Base-by-base conservation (phyloP, 495 filamentous ascomycete species). In the Tuber brumale region DNA sequence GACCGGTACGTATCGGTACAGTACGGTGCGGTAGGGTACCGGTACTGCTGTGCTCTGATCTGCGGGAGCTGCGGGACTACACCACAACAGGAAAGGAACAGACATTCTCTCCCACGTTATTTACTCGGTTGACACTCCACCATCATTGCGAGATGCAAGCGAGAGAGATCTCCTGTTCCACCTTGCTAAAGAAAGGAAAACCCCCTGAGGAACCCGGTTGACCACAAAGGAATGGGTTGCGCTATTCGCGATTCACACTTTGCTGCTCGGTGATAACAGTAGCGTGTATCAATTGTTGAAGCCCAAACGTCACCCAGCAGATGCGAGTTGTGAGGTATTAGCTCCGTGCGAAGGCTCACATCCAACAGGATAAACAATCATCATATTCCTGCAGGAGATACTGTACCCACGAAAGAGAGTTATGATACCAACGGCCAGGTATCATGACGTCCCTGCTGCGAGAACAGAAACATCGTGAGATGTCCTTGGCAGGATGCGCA, bases 401-500 rank as follows among this genome's bases (percentile, higher is more conserved):
- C n/a, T n/a, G 6, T 8, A 35, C 57, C 57, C 57, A 66, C 27
- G 27, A 66, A 66, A 4, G 31, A 66, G 57, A 66, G 31, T 66
- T 66, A 35, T 35, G 10, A 66, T 35, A 66, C 57, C 57, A 66
- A 66, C 57, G 57, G 27, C 27, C 57, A 66, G 57, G 27, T 79
- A 80, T 80, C 77, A 79, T 80, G 78, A 80, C 77, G 76, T 80
- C 66, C 57, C 72, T 70, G 44, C 57, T 48, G 48, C 37, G n/a
- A 72, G 46, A 79, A 72, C 77, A 78, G 76, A 79, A 66, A 66
- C 57, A 79, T 79, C 72, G 72, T 79, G 73, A 79, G 76, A 80
- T 80, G 76, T 61, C 78, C 78, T 80, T 80, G 78, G 77, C 78
- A 77, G 72, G 77, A 79, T 74, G 75, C 73, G 77, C 78, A 80